Base-by-base conservation (phyloP, 176 grass and related monocot species). In the Eremochloa ophiuroides region DNA sequence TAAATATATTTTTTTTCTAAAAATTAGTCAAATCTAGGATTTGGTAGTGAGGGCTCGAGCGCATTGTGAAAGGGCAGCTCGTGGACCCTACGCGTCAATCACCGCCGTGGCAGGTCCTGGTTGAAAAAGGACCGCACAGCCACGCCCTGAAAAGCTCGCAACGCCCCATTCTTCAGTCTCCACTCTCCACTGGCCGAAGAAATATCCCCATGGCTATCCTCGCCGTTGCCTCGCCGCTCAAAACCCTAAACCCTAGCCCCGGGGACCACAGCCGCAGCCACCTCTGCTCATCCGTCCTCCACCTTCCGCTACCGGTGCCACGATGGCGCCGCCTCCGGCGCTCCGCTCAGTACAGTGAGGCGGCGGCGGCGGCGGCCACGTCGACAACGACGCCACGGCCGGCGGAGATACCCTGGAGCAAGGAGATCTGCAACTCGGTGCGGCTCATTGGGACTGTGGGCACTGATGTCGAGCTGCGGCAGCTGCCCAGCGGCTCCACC, bases 371-470 rank as follows among this genome's bases (percentile, higher is more conserved):
- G 23, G 46, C 46, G 12, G 62, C 79, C 58, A 7, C 72, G 72
- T 33, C 29, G 28, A 34, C 42, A 38, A 61, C 63, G 58, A 85
- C 81, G 40, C 82, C 84, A 27, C 79, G 84, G 62, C 93, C 96
- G 7, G 75, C 85, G 15, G 93, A 90, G 84, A 85, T 95, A 16
- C 68, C 84, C 6, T 95, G 96, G 96, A 93, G 84, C 85, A 93
- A 53, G 91, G 96, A 93, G 0, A 73, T 95, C 16, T 78, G 84
- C 68, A 99, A 99, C 80, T 90, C 85, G 40, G 88, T 93, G 31
- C 86, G 79, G 35, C 76, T 99, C 4, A 99, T 99, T 11, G 96
- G 96, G 13, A 93, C 82, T 26, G 88, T 95, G 25, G 93, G 91
- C 16, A 79, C 91, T 6, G 82, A 92, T 10, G 63, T 95, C 1